These are phyloP conservation scores for Rosa chinensis DNA, from an alignment of 306 rosid genomes.

Conservation along the genomic window DNA sequence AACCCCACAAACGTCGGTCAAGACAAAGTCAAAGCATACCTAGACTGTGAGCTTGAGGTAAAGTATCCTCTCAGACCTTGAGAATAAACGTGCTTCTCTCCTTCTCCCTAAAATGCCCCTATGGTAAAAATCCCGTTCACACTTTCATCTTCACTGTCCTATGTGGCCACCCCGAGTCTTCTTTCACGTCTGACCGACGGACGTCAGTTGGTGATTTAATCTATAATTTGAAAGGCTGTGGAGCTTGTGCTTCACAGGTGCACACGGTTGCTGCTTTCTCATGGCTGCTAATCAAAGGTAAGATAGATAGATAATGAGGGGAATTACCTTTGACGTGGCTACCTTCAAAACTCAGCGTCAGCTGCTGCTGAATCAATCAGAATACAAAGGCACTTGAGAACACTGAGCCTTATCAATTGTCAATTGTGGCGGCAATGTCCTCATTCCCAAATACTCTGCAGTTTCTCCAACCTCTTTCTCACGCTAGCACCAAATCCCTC, in stretches of 20 bases:
- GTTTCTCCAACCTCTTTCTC: constrained; percentile 12
- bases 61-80: constrained; percentile 55
- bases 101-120: no score
- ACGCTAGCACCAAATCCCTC: constrained; percentile 18
- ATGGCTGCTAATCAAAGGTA: neutral
- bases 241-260: neutral
- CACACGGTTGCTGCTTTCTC: neutral
- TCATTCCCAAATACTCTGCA: constrained; percentile 1
- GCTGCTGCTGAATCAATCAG: neutral
- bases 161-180: no score
- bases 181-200: no score
- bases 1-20: neutral
- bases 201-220: no score
- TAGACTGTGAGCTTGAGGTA: constrained; percentile 73
- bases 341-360: no score
- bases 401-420: no score
- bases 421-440: neutral
- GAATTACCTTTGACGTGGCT: neutral
- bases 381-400: no score
- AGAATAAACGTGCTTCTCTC: no score
- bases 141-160: no score
- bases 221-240: neutral
- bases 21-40: constrained; percentile 11
- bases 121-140: no score
- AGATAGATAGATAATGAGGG: neutral